Base-by-base conservation (phyloP, 768 basidiomycete genomes). In the Clitopilus hobsonii region DNA sequence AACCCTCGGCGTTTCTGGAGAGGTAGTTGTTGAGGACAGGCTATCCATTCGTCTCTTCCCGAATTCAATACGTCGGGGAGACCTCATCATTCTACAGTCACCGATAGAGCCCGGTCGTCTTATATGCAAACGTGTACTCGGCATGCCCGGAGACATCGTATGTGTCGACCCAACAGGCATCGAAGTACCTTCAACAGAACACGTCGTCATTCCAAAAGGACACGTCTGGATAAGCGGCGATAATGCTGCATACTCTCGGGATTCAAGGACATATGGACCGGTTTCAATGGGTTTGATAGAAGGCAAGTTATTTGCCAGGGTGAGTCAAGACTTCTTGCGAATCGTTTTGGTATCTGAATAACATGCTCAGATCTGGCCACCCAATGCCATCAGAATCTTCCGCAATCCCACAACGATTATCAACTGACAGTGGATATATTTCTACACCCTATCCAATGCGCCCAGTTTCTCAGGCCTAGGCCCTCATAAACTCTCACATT, bases 161-260 rank as follows among this genome's bases (percentile, higher is more conserved):
- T 93, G 91, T 57, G 88, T 94, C 20, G 94, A 98, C 67, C 95
- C 95, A 18, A 87, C 86, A 3, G 88, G 88, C 3, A 59, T 69
- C 51, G 71, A 72, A 49, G 85, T 82, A 7, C 82, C 85, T 8
- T 83, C 85, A 10, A 77, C 76, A 14, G 88, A 88, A 57, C 90
- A 93, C 62, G 79, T 95, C 14, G 65, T 84, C 24, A 72, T 98
- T 8, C 96, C 96, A 1, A 81, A 80, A 62, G 92, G 94, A 2
- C 89, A 96, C 67, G 69, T 96, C 22, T 98, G 96, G 96, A 75
- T 96, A 26, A 81, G 75, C 50, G 97, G 96, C 22, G 96, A 99
- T 72, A 99, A 98, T 64, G 74, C 88, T 38, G 76, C 82, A 23
- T 78, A 76, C 60, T 94, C 94, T 29, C 83, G 85, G 13, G 96